Percentiles rank a stretch among this genome's conserved stretches.
These are phyloP conservation scores for Phytophthora hibernalis DNA, from an alignment of 352 stramenopile genomes.

Conservation along the genomic window DNA sequence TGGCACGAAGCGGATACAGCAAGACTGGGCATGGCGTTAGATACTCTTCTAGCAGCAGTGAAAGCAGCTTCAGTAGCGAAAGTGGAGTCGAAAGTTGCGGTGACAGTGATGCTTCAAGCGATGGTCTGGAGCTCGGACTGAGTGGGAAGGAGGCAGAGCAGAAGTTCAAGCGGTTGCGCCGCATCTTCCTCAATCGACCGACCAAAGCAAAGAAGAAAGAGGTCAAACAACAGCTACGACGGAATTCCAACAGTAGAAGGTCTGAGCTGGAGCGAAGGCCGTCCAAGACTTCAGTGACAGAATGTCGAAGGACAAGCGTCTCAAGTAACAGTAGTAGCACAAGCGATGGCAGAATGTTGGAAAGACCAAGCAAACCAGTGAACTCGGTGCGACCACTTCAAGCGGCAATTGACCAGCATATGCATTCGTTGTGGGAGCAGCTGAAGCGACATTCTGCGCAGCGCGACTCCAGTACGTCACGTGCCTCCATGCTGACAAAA, in stretches of 20 bases:
- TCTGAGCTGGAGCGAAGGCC: background rate
- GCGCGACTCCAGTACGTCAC: slow-evolving; percentile 49
- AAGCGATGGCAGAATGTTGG: background rate
- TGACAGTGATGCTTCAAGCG: slow-evolving; percentile 22
- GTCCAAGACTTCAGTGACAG: background rate
- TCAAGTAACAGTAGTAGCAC: slow-evolving; percentile 21
- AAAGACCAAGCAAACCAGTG: background rate
- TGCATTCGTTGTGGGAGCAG: slow-evolving; percentile 56
- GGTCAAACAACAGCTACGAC: slow-evolving; percentile 16
- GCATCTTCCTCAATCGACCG: slow-evolving; percentile 76
- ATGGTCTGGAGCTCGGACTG: slow-evolving; percentile 27
- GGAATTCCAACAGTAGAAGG: background rate
- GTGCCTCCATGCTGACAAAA: no score
- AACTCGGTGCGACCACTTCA: slow-evolving; percentile 17
- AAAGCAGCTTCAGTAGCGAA: slow-evolving; percentile 29
- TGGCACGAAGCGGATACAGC: slow-evolving; percentile 9
- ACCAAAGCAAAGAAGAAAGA: slow-evolving; percentile 11
- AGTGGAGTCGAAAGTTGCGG: slow-evolving; percentile 21
- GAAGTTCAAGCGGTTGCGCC: slow-evolving; percentile 64
- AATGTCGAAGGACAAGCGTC: background rate
- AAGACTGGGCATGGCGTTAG: background rate
- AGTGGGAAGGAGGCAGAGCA: slow-evolving; percentile 43
- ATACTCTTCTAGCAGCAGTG: slow-evolving; percentile 21
- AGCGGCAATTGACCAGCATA: slow-evolving; percentile 57
- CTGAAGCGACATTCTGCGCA: slow-evolving; percentile 52